Base-by-base conservation (phyloP, 2,329 filamentous ascomycete species). In the Amylocarpus encephaloides region DNA sequence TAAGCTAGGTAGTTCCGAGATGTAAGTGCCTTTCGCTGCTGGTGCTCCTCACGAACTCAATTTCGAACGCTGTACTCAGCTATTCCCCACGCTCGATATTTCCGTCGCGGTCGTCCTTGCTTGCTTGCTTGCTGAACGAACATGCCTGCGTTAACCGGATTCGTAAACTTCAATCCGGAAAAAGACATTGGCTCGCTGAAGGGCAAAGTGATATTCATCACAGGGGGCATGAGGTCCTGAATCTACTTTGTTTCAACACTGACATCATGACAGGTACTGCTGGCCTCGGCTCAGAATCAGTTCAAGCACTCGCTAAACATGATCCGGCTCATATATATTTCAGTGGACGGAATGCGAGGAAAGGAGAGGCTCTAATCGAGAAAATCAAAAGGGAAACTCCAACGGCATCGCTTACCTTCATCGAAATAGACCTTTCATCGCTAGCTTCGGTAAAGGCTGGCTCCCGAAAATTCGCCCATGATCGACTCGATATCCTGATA, bases 361-460 rank as follows among this genome's bases (percentile, higher is more conserved):
- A 64, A 5, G 65, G 62, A 16, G 63, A 69, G 10, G 67, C 61
- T 15, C 64, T 70, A 15, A 70, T 70, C 50, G 56, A 64, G 9
- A 66, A 71, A 29, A 67, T 73, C 53, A 57, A 61, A 40, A 50
- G 45, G 7, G 52, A 40, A 15, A 50, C 46, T 45, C 57, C 62
- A 12, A 46, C 46, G 15, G 58, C 58, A 18, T 49, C 56, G 19
- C 48, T 68, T 15, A 62, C 57, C 12, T 68, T 72, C 45, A 59
- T 77, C 26, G 53, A 71, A 36, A 64, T 74, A 46, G 73, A 77
- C 54, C 67, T 78, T 16, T 48, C 66, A 1, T 74, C 70, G 5
- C 64, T 76, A 6, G 62, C 63, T 4, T 73, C 70, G 3, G 64
- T 78, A 53, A 51, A 62, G 9, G 71, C 72, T 0, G 71, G 70